Percentiles rank a stretch among this genome's conserved stretches.
These are phyloP conservation scores for Penicillium tannophilum DNA, from an alignment of 495 filamentous ascomycete genomes.

Conservation along the genomic window DNA sequence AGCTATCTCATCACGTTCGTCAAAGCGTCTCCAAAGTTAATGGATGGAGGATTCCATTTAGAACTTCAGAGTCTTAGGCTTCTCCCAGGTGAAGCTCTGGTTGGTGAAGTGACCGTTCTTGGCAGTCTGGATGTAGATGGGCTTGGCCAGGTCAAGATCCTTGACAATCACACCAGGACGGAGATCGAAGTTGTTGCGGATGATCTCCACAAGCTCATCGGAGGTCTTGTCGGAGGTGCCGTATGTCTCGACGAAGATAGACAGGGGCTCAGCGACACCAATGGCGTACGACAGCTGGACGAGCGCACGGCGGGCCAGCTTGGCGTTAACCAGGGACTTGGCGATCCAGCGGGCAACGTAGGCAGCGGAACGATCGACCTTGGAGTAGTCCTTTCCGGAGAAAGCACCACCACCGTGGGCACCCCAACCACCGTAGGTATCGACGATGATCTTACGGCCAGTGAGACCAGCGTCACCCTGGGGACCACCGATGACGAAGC, in stretches of 20 bases:
- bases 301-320: slow-evolving; percentile 84
- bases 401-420: slow-evolving; percentile 99
- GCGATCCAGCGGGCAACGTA: slow-evolving; percentile 98
- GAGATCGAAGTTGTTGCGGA: slow-evolving; percentile 94
- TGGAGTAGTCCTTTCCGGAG: slow-evolving; percentile 99
- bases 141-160: slow-evolving; percentile 91
- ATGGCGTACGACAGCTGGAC: slow-evolving; percentile 99
- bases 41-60: slow-evolving; percentile 51
- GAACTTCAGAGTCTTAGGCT: slow-evolving; percentile 90
- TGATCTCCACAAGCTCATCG: slow-evolving; percentile 91
- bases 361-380: slow-evolving; percentile 97
- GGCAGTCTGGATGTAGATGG: slow-evolving; percentile 97
- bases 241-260: slow-evolving; percentile 69
- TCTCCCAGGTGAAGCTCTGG: slow-evolving; percentile 97
- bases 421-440: slow-evolving; percentile 99
- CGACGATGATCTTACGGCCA: slow-evolving; percentile 99
- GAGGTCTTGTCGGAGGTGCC: slow-evolving; percentile 74
- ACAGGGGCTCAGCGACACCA: slow-evolving; percentile 95
- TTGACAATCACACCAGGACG: slow-evolving; percentile 97
- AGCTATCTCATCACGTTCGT: slow-evolving; percentile 57
- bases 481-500: slow-evolving; percentile 98
- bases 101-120: slow-evolving; percentile 99
- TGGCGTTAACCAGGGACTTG: slow-evolving; percentile 91
- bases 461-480: slow-evolving; percentile 99
- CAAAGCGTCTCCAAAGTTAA: slow-evolving; percentile 33